Conservation (phyloP, 306 rosid species). For the Sophora flavescens region DNA sequence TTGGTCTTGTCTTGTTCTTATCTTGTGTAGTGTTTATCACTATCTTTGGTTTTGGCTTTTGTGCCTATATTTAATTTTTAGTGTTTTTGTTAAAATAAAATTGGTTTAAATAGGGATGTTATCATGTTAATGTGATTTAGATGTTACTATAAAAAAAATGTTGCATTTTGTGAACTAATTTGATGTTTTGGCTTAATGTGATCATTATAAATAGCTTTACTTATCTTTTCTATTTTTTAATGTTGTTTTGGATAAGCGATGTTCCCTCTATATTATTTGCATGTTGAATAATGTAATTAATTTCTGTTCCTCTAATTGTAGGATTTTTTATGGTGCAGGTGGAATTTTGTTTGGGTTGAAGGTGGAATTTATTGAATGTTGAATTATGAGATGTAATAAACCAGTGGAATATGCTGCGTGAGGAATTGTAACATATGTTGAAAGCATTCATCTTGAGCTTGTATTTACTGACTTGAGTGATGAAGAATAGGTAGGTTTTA, state of each 20-base stretch:
- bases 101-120: slow-evolving; percentile 14
- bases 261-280: not conserved
- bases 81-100: not conserved
- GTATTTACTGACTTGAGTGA: slow-evolving; percentile 29
- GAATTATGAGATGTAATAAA: not conserved
- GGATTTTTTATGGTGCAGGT: slow-evolving; percentile 29
- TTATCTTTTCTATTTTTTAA: not conserved
- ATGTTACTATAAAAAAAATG: not conserved
- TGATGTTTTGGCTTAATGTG: slow-evolving; percentile 5
- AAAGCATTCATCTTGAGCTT: slow-evolving; percentile 13
- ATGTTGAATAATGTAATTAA: not conserved
- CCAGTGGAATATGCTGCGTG: slow-evolving; percentile 15
- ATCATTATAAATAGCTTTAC: too few relatives aligned
- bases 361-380: slow-evolving; percentile 24
- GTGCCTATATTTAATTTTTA: not conserved
- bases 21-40: not conserved
- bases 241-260: not conserved
- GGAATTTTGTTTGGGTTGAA: slow-evolving; percentile 33
- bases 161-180: slow-evolving; percentile 11
- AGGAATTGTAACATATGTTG: slow-evolving; percentile 18
- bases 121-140: slow-evolving; percentile 28
- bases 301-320: slow-evolving; percentile 20
- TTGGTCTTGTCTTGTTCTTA: slow-evolving; percentile 27
- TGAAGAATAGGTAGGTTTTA: slow-evolving; percentile 43
- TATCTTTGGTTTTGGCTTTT: not conserved